A percentile compares a stretch with the other conserved stretches of the same genome.
These are phyloP conservation scores for Phragmites australis DNA, from an alignment of 176 grass and related monocot genomes.

Conservation along the genomic window DNA sequence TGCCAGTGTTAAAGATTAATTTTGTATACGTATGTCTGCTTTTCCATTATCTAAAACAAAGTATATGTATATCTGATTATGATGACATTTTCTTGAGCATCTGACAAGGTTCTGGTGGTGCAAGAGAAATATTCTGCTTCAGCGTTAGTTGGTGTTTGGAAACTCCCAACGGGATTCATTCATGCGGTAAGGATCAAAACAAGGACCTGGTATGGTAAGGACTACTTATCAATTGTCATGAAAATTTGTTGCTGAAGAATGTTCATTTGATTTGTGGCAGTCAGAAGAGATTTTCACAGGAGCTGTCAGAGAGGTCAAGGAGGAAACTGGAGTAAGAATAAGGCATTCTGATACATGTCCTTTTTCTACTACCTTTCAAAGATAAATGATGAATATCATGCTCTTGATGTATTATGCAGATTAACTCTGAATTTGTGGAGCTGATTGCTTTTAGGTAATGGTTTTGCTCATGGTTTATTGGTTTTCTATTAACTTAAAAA, in stretches of 20 bases:
- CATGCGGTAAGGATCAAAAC: constrained; percentile 34
- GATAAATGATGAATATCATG: background rate
- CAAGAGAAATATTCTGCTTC: constrained; percentile 61
- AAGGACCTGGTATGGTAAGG: background rate
- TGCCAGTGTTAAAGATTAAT: background rate
- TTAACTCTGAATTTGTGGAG: constrained; percentile 63
- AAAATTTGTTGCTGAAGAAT: background rate
- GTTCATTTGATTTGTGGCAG: constrained; percentile 16
- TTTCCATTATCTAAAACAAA: too few species aligned
- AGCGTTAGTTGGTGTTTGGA: constrained; percentile 43
- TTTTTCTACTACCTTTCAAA: background rate
- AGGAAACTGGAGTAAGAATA: constrained; percentile 74
- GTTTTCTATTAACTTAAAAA: too few species aligned
- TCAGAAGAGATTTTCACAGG: constrained; percentile 76
- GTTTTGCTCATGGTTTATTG: background rate
- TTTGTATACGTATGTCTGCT: too few species aligned
- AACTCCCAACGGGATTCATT: constrained; percentile 70
- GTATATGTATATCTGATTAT: background rate
- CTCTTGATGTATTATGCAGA: constrained; percentile 36
- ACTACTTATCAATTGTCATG: background rate
- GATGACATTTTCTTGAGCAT: background rate
- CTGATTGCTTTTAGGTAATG: constrained; percentile 68
- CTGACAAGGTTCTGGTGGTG: constrained; percentile 57
- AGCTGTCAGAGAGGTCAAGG: constrained; percentile 67
- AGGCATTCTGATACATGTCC: background rate